A percentile compares a stretch with the other conserved stretches of the same genome.
phyloP scores from a whole-genome alignment of 2,329 filamentous ascomycete genomes.

The Pestalotiopsis sp. region DNA sequence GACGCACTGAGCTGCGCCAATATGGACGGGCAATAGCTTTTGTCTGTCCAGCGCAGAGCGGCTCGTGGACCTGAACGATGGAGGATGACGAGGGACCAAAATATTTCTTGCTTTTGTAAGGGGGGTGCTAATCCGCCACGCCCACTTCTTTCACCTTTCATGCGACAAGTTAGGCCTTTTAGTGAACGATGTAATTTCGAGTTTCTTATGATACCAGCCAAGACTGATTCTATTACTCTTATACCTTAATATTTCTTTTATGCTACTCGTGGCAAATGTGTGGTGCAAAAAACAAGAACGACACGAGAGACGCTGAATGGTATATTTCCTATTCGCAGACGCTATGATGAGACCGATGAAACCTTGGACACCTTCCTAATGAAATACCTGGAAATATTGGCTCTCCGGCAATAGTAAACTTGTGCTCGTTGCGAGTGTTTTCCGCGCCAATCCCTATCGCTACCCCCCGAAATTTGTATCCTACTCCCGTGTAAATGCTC shows the following conservation, averaged over 20 bases:
- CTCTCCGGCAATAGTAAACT: not conserved
- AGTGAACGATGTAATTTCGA: constrained; percentile 37
- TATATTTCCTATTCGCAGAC: not conserved
- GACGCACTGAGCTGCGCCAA: not conserved
- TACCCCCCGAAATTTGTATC: not conserved
- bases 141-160: constrained; percentile 30
- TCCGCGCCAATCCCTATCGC: not conserved
- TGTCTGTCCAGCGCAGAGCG: not conserved
- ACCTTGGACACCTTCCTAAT: not conserved
- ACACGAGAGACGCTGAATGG: not conserved
- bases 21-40: too few relatives aligned
- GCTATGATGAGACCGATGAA: not conserved
- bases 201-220: constrained; percentile 51
- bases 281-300: not conserved
- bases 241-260: not conserved
- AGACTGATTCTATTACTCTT: not conserved
- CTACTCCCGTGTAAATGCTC: constrained; percentile 4
- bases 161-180: constrained; percentile 30
- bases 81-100: constrained; percentile 21
- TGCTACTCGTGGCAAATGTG: not conserved
- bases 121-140: constrained; percentile 24
- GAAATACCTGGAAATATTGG: not conserved
- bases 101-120: constrained; percentile 28
- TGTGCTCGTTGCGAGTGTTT: not conserved
- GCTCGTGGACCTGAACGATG: not conserved